Evolutionary conservation across 2,329 filamentous ascomycete genomes (phyloP).

Genomic region (Neospermospora avenae): DNA sequence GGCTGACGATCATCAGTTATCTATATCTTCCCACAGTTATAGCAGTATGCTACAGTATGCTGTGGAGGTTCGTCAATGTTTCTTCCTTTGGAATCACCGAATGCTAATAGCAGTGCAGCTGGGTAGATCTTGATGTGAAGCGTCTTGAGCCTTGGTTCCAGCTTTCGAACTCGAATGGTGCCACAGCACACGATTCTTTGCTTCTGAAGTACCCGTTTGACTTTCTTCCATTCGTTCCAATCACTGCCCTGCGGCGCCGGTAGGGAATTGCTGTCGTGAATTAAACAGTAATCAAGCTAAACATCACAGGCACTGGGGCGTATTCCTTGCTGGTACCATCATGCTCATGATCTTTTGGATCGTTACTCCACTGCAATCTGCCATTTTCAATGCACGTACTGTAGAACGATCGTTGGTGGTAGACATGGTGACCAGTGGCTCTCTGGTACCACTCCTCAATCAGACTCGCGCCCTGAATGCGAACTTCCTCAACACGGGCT

Average conservation of each 20-base stretch:
- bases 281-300: too few relatives aligned
- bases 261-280: too few relatives aligned
- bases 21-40: constrained; percentile 52
- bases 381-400: constrained; percentile 45
- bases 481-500: constrained; percentile 43
- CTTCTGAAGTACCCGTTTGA: constrained; percentile 53
- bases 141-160: constrained; percentile 59
- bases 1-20: too few relatives aligned
- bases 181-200: constrained; percentile 43
- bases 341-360: constrained; percentile 53
- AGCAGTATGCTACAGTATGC: constrained; percentile 51
- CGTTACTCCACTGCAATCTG: constrained; percentile 52
- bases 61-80: constrained; percentile 41
- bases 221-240: constrained; percentile 43
- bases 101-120: too few relatives aligned
- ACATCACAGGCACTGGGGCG: constrained; percentile 47
- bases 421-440: constrained; percentile 21
- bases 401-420: constrained; percentile 26
- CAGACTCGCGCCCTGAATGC: constrained; percentile 36
- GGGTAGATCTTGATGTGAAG: constrained; percentile 58
- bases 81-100: too few relatives aligned
- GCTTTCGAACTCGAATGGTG: constrained; percentile 46
- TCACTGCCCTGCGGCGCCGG: constrained; percentile 39
- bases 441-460: constrained; percentile 31
- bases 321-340: constrained; percentile 45